These are phyloP conservation scores for Agaricus blazei DNA, from an alignment of 768 basidiomycete genomes.

Conservation along the genomic window DNA sequence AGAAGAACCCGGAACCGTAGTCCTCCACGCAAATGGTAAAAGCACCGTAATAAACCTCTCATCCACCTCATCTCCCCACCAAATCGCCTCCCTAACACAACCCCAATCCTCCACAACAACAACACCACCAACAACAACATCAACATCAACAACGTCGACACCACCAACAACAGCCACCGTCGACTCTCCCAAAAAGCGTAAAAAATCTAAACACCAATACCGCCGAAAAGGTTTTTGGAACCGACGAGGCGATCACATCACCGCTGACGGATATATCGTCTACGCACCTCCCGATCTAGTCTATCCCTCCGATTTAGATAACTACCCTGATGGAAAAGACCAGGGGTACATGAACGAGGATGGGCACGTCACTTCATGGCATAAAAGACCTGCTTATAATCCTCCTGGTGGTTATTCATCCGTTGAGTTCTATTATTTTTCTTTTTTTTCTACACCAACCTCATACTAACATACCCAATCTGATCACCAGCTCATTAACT, in stretches of 20 bases:
- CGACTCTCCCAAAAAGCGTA: constrained; percentile 1
- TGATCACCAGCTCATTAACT: constrained; percentile 22
- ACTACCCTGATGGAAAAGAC: constrained; percentile 40
- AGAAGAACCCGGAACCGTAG: constrained; percentile 1
- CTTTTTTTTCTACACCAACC: not conserved
- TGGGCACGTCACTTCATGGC: constrained; percentile 36
- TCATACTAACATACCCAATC: not conserved
- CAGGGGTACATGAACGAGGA: constrained; percentile 48
- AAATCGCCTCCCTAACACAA: not conserved
- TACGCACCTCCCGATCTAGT: constrained; percentile 53
- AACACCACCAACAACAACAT: constrained; percentile 5
- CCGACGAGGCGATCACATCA: constrained; percentile 68
- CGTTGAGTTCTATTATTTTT: constrained; percentile 18
- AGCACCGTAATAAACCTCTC: not conserved
- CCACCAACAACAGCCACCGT: not conserved
- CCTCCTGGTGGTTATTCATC: constrained; percentile 52
- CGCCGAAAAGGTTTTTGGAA: constrained; percentile 67
- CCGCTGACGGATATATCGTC: constrained; percentile 49
- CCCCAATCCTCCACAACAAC: not conserved
- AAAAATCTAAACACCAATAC: constrained; percentile 13
- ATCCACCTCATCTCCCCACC: not conserved
- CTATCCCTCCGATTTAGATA: constrained; percentile 56
- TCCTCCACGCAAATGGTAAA: not conserved
- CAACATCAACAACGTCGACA: not conserved
- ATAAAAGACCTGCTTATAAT: constrained; percentile 47